Evolutionary conservation across 495 filamentous ascomycete species (phyloP).

Genomic region (Peziza echinospora): DNA sequence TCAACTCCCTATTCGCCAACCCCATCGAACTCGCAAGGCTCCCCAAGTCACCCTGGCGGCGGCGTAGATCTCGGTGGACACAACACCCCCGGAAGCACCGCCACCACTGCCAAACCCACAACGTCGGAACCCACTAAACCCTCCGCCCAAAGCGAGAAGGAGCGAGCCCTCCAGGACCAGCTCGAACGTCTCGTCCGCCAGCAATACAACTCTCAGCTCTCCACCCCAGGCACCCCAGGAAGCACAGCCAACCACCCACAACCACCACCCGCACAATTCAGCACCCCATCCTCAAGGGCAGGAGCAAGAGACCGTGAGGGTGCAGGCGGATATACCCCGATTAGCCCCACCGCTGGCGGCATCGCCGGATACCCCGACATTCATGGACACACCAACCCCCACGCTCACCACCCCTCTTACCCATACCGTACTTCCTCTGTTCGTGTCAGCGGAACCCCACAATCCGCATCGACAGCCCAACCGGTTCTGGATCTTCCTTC

Average conservation of each 20-base stretch:
- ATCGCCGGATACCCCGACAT: not conserved
- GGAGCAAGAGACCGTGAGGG: not conserved
- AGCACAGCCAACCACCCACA: not conserved
- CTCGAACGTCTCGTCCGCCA: not conserved
- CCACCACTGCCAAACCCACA: no score
- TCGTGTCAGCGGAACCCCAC: not conserved
- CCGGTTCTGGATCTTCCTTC: not conserved
- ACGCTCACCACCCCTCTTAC: not conserved
- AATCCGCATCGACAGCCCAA: not conserved
- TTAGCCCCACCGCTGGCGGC: not conserved
- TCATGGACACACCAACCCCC: not conserved
- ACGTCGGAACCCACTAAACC: no score
- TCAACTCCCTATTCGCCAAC: not conserved
- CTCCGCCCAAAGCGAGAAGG: no score
- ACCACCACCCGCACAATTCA: not conserved
- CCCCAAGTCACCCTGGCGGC: no score
- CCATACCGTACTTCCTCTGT: not conserved
- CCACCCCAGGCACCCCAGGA: not conserved
- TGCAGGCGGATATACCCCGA: not conserved
- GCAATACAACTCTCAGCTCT: not conserved
- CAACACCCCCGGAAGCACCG: no score
- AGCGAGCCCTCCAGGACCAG: not conserved
- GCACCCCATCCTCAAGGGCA: not conserved
- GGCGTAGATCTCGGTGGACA: no score
- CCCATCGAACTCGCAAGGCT: not conserved